These are phyloP conservation scores for Mercurialis annua DNA, from an alignment of 345 rosid genomes.

Conservation along the genomic window DNA sequence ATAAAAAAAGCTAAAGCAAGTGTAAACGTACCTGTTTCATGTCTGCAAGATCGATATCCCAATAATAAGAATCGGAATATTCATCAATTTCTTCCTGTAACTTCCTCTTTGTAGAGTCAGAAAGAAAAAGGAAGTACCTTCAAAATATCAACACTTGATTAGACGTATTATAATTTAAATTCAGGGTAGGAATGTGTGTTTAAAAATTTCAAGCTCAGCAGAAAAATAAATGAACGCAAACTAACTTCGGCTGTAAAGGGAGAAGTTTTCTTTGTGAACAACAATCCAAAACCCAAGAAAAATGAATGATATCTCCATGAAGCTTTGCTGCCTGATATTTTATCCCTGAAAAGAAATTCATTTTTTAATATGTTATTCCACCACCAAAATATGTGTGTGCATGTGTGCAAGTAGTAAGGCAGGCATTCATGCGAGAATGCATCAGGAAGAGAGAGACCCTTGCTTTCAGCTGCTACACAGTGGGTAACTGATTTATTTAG, in stretches of 20 bases:
- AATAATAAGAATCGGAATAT: slow-evolving; percentile 75
- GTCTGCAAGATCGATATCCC: slow-evolving; percentile 73
- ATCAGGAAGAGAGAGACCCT: slow-evolving; percentile 53
- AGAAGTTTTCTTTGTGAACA: slow-evolving; percentile 71
- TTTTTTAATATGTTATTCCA: too few species aligned
- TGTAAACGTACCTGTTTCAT: slow-evolving; percentile 63
- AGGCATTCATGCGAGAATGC: slow-evolving; percentile 15
- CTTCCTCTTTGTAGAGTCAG: slow-evolving; percentile 65
- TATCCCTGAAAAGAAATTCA: slow-evolving; percentile 45
- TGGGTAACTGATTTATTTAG: slow-evolving; percentile 83
- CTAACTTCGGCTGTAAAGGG: slow-evolving; percentile 85
- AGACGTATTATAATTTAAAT: neutral
- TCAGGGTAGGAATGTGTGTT: neutral
- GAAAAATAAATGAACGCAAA: slow-evolving; percentile 15
- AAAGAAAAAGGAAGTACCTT: slow-evolving; percentile 84
- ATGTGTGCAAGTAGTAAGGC: slow-evolving; percentile 1
- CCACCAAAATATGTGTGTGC: neutral
- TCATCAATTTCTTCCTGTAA: slow-evolving; percentile 84
- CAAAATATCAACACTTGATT: slow-evolving; percentile 8
- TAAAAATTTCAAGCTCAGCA: neutral
- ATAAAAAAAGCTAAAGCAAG: neutral
- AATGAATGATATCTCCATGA: slow-evolving; percentile 74
- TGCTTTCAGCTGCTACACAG: slow-evolving; percentile 88
- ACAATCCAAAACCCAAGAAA: slow-evolving; percentile 84
- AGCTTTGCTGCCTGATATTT: slow-evolving; percentile 87